Evolutionary conservation across 805 yeast genomes (phyloP).

Genomic region (Tetrapisispora nanseiensis): DNA sequence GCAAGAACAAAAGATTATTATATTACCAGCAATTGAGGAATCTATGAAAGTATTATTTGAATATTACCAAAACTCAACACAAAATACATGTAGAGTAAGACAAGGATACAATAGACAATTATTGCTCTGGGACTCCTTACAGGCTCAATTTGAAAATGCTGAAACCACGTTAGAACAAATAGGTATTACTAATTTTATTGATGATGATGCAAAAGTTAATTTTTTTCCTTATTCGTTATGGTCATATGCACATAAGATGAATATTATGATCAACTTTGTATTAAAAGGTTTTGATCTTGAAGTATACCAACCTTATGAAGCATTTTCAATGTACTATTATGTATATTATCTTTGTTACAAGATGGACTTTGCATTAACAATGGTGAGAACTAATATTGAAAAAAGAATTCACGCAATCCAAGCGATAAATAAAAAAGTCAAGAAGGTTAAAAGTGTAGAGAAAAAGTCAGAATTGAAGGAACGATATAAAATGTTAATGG

Average conservation of each 20-base stretch:
- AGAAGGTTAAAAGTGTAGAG: constrained; percentile 42
- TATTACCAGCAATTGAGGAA: constrained; percentile 31
- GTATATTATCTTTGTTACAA: constrained; percentile 44
- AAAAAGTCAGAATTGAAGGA: constrained; percentile 36
- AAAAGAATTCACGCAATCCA: constrained; percentile 29
- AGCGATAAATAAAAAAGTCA: constrained; percentile 31
- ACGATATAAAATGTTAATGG: constrained; percentile 27
- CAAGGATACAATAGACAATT: constrained; percentile 55
- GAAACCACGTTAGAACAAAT: constrained; percentile 35
- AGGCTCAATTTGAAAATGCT: constrained; percentile 58
- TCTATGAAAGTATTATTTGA: constrained; percentile 38
- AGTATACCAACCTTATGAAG: constrained; percentile 63
- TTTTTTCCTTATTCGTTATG: constrained; percentile 64
- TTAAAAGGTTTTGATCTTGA: constrained; percentile 69
- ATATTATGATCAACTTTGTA: constrained; percentile 61
- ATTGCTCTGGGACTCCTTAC: constrained; percentile 66
- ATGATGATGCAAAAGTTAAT: constrained; percentile 20
- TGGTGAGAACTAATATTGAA: constrained; percentile 27
- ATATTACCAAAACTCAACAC: constrained; percentile 37
- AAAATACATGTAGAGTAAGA: constrained; percentile 76
- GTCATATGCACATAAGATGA: constrained; percentile 56
- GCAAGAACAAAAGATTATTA: constrained; percentile 2
- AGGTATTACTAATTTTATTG: constrained; percentile 7
- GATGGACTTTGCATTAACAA: constrained; percentile 33
- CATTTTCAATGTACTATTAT: constrained; percentile 59